These are phyloP conservation scores for Myochromella boudieri DNA, from an alignment of 768 basidiomycete genomes.

Conservation along the genomic window DNA sequence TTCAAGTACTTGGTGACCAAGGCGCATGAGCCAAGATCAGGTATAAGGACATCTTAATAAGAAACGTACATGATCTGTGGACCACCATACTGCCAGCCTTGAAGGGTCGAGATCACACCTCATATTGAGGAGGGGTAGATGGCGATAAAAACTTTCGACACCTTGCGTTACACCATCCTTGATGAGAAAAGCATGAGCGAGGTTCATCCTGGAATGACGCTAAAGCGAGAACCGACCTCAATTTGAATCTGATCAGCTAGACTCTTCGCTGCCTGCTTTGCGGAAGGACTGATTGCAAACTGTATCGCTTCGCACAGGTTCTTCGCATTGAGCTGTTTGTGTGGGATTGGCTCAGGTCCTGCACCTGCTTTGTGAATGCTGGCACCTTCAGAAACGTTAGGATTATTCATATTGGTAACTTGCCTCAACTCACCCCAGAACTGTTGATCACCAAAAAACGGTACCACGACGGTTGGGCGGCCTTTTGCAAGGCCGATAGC, in stretches of 20 bases:
- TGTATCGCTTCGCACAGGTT: constrained; percentile 54
- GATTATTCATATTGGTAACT: constrained; percentile 1
- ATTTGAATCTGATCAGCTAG: constrained; percentile 50
- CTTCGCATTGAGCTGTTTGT: constrained; percentile 46
- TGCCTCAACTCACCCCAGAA: constrained; percentile 44
- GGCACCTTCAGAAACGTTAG: constrained; percentile 38
- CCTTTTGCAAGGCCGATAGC: constrained; percentile 62
- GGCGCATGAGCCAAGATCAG: background rate
- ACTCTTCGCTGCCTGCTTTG: constrained; percentile 45
- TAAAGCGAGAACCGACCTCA: constrained; percentile 37
- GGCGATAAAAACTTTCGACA: constrained; percentile 57
- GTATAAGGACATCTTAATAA: background rate
- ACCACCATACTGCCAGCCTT: constrained; percentile 60
- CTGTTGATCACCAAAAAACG: constrained; percentile 67
- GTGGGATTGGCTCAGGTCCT: constrained; percentile 59
- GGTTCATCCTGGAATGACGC: background rate
- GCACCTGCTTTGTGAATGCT: constrained; percentile 65
- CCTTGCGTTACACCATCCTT: constrained; percentile 51
- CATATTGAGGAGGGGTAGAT: constrained; percentile 63
- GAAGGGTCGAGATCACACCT: constrained; percentile 57
- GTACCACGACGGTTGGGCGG: constrained; percentile 59
- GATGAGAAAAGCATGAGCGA: background rate
- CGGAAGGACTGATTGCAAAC: constrained; percentile 43
- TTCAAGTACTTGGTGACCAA: constrained; percentile 1
- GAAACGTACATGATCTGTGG: constrained; percentile 40